Evolutionary conservation across 768 basidiomycete genomes (phyloP), one percentile per base, ranked within the genome.

Genomic region (Suillus subluteus): DNA sequence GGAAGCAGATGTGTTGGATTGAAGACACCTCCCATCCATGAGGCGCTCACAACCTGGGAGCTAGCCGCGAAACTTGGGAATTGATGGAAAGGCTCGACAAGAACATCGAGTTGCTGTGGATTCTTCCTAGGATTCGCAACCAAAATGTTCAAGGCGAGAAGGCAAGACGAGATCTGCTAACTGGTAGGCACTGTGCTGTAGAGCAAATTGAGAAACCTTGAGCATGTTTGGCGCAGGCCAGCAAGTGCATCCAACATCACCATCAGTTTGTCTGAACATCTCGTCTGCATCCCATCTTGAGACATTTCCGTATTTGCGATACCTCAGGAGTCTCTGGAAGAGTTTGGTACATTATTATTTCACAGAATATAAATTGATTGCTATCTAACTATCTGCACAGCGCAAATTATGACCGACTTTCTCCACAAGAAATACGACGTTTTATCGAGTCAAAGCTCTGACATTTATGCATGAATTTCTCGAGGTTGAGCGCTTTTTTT

Each of bases 11-110:
- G 79, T 1, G 82, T 87, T 12, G 80, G 74, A 52, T 84, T 94
- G 48, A 94, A 92, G 75, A 92, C 84, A 83, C 77, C 87, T 2
- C 82, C 82, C 2, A 68, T 90, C 6, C 88, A 87, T 70, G 93
- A 94, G 75, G 88, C 86, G 3, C 73, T 85, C 4, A 79, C 0
- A 89, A 89, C 62, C 72, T 70, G 7, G n/a, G 64, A 30, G n/a
- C 70, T 3, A 9, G 69, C 7, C 56, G 56, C 21, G 75, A 78
- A 64, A 67, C 64, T 6, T 77, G 78, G 77, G 69, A 66, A 54
- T n/a, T 72, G 30, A 50, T 77, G 58, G 73, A 70, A 21, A 62
- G 23, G 38, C 30, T 77, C 50, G 74, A 79, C 30, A 67, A 70
- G 18, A 11, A 48, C 32, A 74, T 78, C 37, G 55, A 71, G 7